A percentile compares a stretch with the other conserved stretches of the same genome.
These are phyloP conservation scores for Nannochloris sp. DNA, from an alignment of 139 green algal genomes.

Conservation along the genomic window DNA sequence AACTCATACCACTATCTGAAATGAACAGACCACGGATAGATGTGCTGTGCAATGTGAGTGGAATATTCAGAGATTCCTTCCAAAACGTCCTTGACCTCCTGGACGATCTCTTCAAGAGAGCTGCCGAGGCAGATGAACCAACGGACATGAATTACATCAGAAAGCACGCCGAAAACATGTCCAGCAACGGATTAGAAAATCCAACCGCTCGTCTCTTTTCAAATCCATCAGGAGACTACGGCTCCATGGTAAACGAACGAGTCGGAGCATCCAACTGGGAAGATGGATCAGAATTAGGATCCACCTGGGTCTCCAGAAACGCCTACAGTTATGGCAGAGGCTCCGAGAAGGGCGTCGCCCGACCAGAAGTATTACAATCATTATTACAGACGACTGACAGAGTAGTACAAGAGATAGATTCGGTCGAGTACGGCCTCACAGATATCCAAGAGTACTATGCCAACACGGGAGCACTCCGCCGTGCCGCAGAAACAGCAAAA, in stretches of 20 bases:
- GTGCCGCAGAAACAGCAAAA: constrained; percentile 62
- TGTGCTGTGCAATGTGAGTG: constrained; percentile 91
- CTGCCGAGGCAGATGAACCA: constrained; percentile 61
- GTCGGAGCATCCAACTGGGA: constrained; percentile 75
- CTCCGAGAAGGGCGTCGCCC: constrained; percentile 55
- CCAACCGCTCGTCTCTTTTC: constrained; percentile 78
- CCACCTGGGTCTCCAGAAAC: constrained; percentile 92
- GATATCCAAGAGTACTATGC: constrained; percentile 57
- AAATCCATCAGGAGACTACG: constrained; percentile 92
- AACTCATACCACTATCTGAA: constrained; percentile 58
- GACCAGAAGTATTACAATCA: constrained; percentile 64
- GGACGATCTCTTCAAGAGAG: constrained; percentile 65
- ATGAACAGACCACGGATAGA: constrained; percentile 80
- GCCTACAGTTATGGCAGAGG: constrained; percentile 87
- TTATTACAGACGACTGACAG: constrained; percentile 78
- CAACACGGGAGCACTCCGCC: constrained; percentile 70
- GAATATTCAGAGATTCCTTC: constrained; percentile 90
- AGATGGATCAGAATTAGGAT: constrained; percentile 77
- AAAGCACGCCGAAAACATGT: constrained; percentile 79
- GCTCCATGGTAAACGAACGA: constrained; percentile 97
- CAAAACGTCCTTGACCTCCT: constrained; percentile 92
- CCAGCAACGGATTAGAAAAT: constrained; percentile 46
- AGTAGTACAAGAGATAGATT: constrained; percentile 85
- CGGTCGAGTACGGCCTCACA: constrained; percentile 96
- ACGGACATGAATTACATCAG: constrained; percentile 80